Evolutionary conservation across 2,329 filamentous ascomycete species (phyloP), one percentile per base, ranked within the genome.

Genomic region (Aspergillus amoenus): DNA sequence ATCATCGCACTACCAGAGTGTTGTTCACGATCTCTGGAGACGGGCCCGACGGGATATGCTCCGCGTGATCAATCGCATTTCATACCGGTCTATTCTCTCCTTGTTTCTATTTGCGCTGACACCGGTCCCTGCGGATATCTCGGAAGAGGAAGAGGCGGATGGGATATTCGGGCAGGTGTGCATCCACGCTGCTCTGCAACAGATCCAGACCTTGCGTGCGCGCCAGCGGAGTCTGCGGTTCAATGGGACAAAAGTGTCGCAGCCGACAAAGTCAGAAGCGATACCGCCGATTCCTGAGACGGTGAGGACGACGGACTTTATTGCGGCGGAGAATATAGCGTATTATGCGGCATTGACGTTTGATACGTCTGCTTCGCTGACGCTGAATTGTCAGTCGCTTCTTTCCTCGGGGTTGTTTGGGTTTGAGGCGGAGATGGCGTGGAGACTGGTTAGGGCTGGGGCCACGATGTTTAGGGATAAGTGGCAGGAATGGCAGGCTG

Each of bases 281-380:
- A 42, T 48, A 1, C 22, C 61, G 8, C 34, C 60, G 2, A 56
- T 64, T 1, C 64, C 62, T 5, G 61, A 68, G 8, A 67, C 66
- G 2, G 65, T 69, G 2, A 61, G 66, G 2, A 70, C 68, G 1
- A 65, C 68, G 0, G 66, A 68, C 18, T 77, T 76, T 41, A 68
- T 78, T 7, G 67, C 66, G 5, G 65, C 71, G 1, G 76, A 78
- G 58, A 77, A 70, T 52, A 73, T 68, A 11, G 73, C 70, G 0
- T 78, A 77, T 55, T 78, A 76, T 76, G 73, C 73, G 0, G 76
- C 76, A 3, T 54, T 78, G 7, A 76, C 73, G 0, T 78, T 77
- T 30, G 76, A 78, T 39, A 78, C 76, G 0, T 77, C 74, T 0
- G 72, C 71, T 0, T 77, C 76, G 1, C 54, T 78, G 4, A 77